Base-by-base conservation (phyloP, 2,329 filamentous ascomycete species). In the Phialocephala sp. region DNA sequence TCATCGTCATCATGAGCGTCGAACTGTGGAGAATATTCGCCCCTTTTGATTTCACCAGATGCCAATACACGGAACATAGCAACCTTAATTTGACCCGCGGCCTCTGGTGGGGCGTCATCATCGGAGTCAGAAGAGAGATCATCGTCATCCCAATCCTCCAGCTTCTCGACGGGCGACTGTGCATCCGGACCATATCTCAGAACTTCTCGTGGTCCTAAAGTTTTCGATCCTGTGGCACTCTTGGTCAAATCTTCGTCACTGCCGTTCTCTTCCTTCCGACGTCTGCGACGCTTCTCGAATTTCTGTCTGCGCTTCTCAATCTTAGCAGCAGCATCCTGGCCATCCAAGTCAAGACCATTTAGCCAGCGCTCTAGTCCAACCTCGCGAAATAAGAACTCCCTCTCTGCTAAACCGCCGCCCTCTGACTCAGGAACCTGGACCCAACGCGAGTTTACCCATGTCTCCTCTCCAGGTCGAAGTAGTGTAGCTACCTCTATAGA, bases 401-500 rank as follows among this genome's bases (percentile, higher is more conserved):
- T 89, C 82, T 99, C 95, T 36, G 95, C 95, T 55, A 99, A 86
- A 50, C 95, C 95, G 59, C 95, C 95, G 37, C 94, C 94, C 79
- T 98, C 94, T 27, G 90, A 88, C 35, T 94, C 90, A 2, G 94
- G 93, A 8, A 99, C 89, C 76, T 96, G 94, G 59, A 99, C 95
- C 95, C 95, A 99, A 73, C 95, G 86, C 63, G 93, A 97, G 76
- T 98, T 99, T 27, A 99, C 96, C 95, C 95, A 99, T 1, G 95
- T 99, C 80, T 99, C 95, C 77, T 98, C 95, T 27, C 95, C 94
- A 14, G 94, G 91, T 63, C 95, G 86, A 60, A 99, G 83, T 64
- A 99, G 82, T 14, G 95, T 99, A 60, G 95, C 95, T 2, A 27
- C 22, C 20, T 32, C 45, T 11, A 22, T 15, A 18, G 9, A 22